phyloP scores from a whole-genome alignment of 2,329 filamentous ascomycete genomes.

The Arthroderma sp. region DNA sequence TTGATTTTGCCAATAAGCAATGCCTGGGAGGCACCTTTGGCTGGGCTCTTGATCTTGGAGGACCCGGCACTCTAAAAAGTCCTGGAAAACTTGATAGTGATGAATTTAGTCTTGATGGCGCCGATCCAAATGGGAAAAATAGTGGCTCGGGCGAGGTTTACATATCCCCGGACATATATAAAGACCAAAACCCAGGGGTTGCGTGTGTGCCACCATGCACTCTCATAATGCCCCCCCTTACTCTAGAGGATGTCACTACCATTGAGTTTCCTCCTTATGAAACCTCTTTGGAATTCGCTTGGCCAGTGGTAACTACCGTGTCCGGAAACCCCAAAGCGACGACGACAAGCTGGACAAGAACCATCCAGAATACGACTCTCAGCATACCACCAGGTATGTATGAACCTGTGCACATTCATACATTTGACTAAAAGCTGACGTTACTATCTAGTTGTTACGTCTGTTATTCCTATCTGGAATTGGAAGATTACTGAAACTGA shows the following conservation, averaged over 20 bases:
- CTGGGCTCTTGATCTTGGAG: background rate
- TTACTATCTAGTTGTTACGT: background rate
- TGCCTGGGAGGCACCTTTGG: slow-evolving; percentile 19
- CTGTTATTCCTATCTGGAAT: slow-evolving; percentile 3
- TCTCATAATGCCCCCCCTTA: slow-evolving; percentile 8
- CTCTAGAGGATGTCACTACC: slow-evolving; percentile 5
- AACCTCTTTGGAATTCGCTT: slow-evolving; percentile 11
- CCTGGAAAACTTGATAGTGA: background rate
- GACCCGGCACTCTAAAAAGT: background rate
- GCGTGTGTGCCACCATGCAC: slow-evolving; percentile 9
- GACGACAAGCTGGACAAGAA: slow-evolving; percentile 1
- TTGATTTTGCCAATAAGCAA: slow-evolving; percentile 18
- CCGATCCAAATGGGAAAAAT: background rate
- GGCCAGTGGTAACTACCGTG: slow-evolving; percentile 3
- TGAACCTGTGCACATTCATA: background rate
- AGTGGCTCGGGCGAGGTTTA: slow-evolving; percentile 8
- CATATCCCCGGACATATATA: slow-evolving; percentile 8
- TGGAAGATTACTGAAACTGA: slow-evolving; percentile 2
- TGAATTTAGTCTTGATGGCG: background rate
- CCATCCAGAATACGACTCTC: slow-evolving; percentile 2
- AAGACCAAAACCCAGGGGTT: slow-evolving; percentile 4
- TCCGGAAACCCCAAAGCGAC: slow-evolving; percentile 7
- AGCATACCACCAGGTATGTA: slow-evolving; percentile 3
- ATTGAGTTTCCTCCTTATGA: slow-evolving; percentile 10
- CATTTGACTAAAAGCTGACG: background rate